Base-by-base conservation (phyloP, 1,284 basidiomycete species). In the Wolfiporia cocos region DNA sequence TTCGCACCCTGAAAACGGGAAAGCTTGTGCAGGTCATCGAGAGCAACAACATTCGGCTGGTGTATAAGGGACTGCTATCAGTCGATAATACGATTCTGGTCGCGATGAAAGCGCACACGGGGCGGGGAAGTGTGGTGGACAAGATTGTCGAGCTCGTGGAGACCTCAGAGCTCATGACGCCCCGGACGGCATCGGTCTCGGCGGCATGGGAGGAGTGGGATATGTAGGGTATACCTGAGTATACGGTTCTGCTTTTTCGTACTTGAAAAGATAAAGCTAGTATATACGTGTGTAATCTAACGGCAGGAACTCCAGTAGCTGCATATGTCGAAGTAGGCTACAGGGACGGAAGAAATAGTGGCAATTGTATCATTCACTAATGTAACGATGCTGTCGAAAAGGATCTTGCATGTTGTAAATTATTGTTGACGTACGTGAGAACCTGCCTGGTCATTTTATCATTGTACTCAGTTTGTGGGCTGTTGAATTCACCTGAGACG, bases 21-120 rank as follows among this genome's bases (percentile, higher is more conserved):
- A 62, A 73, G 41, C 74, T 90, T 17, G 75, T 81, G 15, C 86
- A 90, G 60, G 82, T 87, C 18, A 76, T 89, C 37, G 81, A 86
- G 53, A 85, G 71, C 0, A 50, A 55, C 14, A 81, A 86, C 51
- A 71, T 89, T 22, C 76, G 83, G 23, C 68, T 86, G 22, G 60
- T 86, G 39, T 71, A 78, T 49, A 56, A 65, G 5, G 68, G 68
- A 0, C 57, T 68, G 0, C 58, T 68, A n/a, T 56, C 59, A 24
- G 56, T 64, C 38, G 65, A 71, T 28, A 73, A 73, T 34, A 65
- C 74, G 5, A 66, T 85, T 24, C 57, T 88, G 20, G 65, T 81
- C 5, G 79, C 71, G 9, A 79, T 81, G 74, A 69, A 65, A 37
- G 79, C 78, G 3, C 56, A 58, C 32, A 70, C 70, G 47, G 71